Evolutionary conservation across 441 rosid species (phyloP).

Genomic region (Populus tomentosa): DNA sequence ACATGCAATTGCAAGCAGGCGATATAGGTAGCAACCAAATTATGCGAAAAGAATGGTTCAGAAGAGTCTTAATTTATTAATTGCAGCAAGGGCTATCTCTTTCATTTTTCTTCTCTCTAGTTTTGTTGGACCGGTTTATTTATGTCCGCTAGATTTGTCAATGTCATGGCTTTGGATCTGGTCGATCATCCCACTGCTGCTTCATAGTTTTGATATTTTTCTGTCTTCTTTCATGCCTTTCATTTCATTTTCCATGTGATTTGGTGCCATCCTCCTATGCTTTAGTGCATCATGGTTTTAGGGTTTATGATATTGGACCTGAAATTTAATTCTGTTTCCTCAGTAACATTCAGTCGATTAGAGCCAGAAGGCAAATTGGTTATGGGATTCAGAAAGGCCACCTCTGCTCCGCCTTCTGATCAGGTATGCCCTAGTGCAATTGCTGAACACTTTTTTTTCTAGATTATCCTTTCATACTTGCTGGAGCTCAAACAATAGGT

Average conservation of each 20-base stretch:
- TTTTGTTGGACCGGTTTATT: slow-evolving; percentile 5
- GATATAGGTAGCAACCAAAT: slow-evolving; percentile 65
- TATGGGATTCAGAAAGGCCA: slow-evolving; percentile 96
- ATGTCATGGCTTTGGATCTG: slow-evolving; percentile 4
- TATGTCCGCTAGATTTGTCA: slow-evolving; percentile 6
- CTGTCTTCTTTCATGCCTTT: slow-evolving; percentile 8
- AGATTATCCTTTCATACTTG: neutral
- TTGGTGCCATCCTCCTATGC: slow-evolving; percentile 12
- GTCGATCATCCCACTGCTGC: slow-evolving; percentile 1
- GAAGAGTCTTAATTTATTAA: slow-evolving; percentile 1
- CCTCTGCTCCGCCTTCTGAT: slow-evolving; percentile 59
- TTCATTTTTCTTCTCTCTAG: slow-evolving; percentile 11
- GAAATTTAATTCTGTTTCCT: slow-evolving; percentile 31
- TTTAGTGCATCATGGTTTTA: slow-evolving; percentile 9
- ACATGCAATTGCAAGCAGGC: slow-evolving; percentile 95
- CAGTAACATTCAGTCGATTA: slow-evolving; percentile 92
- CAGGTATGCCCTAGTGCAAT: slow-evolving; percentile 54
- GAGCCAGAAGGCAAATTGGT: slow-evolving; percentile 96
- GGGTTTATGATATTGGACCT: slow-evolving; percentile 24
- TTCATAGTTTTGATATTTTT: slow-evolving; percentile 3
- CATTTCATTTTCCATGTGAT: slow-evolving; percentile 16
- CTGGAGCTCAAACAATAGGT: neutral
- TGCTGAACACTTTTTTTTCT: slow-evolving; percentile 10
- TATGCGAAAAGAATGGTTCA: slow-evolving; percentile 6
- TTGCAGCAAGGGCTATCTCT: neutral